Evolutionary conservation across 345 rosid species (phyloP).

Genomic region (Dipteronia dyeriana): DNA sequence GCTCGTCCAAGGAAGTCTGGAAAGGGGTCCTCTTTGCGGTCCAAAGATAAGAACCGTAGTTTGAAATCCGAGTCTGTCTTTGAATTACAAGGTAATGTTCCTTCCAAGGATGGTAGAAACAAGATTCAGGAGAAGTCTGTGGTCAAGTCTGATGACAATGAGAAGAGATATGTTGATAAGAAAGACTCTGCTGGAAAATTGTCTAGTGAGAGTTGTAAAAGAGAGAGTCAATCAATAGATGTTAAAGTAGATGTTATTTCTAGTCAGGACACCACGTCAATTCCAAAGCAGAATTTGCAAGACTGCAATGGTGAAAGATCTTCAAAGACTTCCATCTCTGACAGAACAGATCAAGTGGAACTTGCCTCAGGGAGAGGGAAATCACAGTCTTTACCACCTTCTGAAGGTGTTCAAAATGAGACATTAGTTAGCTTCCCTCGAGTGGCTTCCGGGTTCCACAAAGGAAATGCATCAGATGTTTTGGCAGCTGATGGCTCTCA

Average conservation of each 20-base stretch:
- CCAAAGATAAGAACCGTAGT: constrained; percentile 61
- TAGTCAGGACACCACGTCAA: constrained; percentile 37
- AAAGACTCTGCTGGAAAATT: constrained; percentile 44
- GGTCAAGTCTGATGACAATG: constrained; percentile 40
- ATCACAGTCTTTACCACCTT: constrained; percentile 41
- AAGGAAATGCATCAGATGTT: constrained; percentile 33
- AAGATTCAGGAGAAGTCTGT: constrained; percentile 41
- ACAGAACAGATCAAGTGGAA: constrained; percentile 43
- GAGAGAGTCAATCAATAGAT: constrained; percentile 41
- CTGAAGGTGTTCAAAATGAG: constrained; percentile 50
- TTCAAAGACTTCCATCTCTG: constrained; percentile 26
- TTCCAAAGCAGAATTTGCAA: constrained; percentile 41
- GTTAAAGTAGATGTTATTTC: constrained; percentile 40
- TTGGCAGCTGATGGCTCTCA: constrained; percentile 29
- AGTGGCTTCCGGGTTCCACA: constrained; percentile 34
- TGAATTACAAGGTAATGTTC: constrained; percentile 36
- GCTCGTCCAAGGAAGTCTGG: constrained; percentile 57
- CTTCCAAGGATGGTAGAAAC: constrained; percentile 43
- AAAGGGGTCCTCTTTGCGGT: constrained; percentile 63
- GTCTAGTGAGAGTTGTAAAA: constrained; percentile 43
- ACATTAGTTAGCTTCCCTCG: constrained; percentile 25
- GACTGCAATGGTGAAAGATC: constrained; percentile 40
- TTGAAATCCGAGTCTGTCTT: constrained; percentile 45
- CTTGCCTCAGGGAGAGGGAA: constrained; percentile 42
- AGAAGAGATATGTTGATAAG: constrained; percentile 43